phyloP scores from a whole-genome alignment of 371 early-diverging fungal species.

The Mortierella sp. region DNA sequence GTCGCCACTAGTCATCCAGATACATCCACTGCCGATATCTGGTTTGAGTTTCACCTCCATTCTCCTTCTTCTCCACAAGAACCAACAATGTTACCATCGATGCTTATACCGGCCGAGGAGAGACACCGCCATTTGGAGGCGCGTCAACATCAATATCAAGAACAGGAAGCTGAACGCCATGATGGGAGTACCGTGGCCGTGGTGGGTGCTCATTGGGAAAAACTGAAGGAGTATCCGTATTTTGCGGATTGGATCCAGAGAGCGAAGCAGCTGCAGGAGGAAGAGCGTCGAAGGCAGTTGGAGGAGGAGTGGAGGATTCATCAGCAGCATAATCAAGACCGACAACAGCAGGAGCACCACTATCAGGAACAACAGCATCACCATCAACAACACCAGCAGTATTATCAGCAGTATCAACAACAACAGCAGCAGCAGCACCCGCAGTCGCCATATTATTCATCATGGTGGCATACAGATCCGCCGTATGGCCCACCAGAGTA shows the following conservation, averaged over 20 bases:
- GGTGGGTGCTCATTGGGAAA: constrained; percentile 30
- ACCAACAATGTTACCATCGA: background rate
- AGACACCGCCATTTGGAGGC: too few relatives aligned
- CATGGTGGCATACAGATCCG: background rate
- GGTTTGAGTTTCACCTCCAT: constrained; percentile 31
- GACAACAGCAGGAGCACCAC: too few relatives aligned
- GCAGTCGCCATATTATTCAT: background rate
- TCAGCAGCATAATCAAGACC: background rate
- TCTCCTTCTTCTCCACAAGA: background rate
- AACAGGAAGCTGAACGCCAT: background rate
- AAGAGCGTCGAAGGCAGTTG: constrained; percentile 18
- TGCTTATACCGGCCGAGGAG: background rate
- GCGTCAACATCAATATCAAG: background rate
- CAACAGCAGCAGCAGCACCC: constrained; percentile 5
- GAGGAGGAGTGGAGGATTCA: constrained; percentile 31
- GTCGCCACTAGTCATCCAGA: constrained; percentile 15
- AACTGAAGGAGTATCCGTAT: background rate
- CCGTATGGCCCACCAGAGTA: background rate
- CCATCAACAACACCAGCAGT: constrained; percentile 1
- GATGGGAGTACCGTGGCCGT: background rate
- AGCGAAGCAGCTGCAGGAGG: constrained; percentile 18
- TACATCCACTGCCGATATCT: constrained; percentile 24
- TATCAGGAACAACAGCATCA: constrained; percentile 13
- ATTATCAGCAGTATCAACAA: background rate
- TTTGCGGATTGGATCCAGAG: constrained; percentile 34